phyloP scores from a whole-genome alignment of 371 early-diverging fungal species.

The Dichotomocladium elegans region DNA sequence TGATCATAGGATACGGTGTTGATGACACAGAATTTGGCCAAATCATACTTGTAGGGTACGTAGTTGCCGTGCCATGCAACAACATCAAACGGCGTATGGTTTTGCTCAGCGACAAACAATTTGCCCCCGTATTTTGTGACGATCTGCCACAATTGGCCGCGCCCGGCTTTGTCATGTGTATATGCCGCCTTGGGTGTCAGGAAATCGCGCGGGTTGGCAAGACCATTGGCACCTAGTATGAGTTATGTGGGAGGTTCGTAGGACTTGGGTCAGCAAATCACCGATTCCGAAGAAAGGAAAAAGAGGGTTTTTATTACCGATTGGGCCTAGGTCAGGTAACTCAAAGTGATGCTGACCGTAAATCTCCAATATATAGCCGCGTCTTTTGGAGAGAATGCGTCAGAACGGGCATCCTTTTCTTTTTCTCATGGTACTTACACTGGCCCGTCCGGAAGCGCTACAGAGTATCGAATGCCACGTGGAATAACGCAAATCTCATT shows the following conservation, averaged over 20 bases:
- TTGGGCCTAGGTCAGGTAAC: conserved; percentile 94
- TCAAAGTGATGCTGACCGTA: conserved; percentile 85
- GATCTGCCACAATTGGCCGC: conserved; percentile 57
- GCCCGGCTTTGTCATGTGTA: conserved; percentile 63
- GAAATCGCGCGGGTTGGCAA: conserved; percentile 95
- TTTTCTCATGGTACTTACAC: conserved; percentile 41
- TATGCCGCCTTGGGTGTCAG: conserved; percentile 82
- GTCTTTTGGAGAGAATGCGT: conserved; percentile 17
- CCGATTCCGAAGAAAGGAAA: too few relatives aligned
- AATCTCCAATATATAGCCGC: conserved; percentile 92
- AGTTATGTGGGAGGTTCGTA: too few relatives aligned
- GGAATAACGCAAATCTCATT: conserved; percentile 94
- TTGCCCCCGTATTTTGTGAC: conserved; percentile 83
- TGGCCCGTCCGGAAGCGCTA: conserved; percentile 78
- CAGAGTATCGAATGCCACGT: conserved; percentile 84
- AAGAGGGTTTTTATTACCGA: conserved; percentile 73
- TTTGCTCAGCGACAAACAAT: conserved; percentile 69
- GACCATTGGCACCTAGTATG: conserved; percentile 92
- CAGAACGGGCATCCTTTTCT: background rate
- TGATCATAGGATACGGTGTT: conserved; percentile 93
- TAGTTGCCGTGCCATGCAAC: conserved; percentile 99
- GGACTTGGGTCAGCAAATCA: too few relatives aligned
- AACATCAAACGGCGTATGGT: conserved; percentile 91
- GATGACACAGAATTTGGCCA: conserved; percentile 79
- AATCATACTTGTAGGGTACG: conserved; percentile 93